Percentiles rank a stretch among this genome's conserved stretches.
These are phyloP conservation scores for Ganoderma resinaceum DNA, from an alignment of 1,284 basidiomycete species.

Conservation along the genomic window DNA sequence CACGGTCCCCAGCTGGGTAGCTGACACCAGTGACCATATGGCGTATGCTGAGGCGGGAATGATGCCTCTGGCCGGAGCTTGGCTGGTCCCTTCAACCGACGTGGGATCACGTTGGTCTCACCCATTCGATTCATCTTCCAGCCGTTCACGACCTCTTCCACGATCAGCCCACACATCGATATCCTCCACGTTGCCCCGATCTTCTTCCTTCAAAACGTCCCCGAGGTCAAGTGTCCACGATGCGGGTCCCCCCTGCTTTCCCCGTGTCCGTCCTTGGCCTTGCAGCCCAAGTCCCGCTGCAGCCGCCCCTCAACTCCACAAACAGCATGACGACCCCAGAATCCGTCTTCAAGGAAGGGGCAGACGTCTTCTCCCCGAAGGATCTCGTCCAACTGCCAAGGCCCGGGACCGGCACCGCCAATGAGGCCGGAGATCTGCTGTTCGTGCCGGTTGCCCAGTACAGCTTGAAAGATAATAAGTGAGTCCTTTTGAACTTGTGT, in stretches of 20 bases:
- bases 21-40: background rate
- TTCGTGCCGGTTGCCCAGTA: constrained; percentile 75
- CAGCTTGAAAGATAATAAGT: constrained; percentile 76
- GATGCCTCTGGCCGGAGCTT: background rate
- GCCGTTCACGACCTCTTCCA: constrained; percentile 12
- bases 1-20: no score
- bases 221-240: constrained; percentile 30
- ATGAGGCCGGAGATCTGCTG: constrained; percentile 68
- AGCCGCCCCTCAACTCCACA: constrained; percentile 34
- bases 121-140: background rate
- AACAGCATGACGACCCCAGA: constrained; percentile 36
- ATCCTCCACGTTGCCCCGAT: constrained; percentile 18
- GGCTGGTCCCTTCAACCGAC: background rate
- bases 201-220: background rate
- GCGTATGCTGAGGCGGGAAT: background rate
- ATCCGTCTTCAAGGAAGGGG: constrained; percentile 63
- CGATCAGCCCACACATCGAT: constrained; percentile 25
- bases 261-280: constrained; percentile 54
- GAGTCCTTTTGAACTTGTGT: constrained; percentile 39
- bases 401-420: constrained; percentile 71
- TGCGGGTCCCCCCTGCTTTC: constrained; percentile 44
- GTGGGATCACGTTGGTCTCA: background rate
- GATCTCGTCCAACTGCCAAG: constrained; percentile 78
- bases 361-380: constrained; percentile 70
- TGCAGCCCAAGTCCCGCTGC: constrained; percentile 57